Conservation (phyloP, 306 rosid species). For the Rosa rugosa region DNA sequence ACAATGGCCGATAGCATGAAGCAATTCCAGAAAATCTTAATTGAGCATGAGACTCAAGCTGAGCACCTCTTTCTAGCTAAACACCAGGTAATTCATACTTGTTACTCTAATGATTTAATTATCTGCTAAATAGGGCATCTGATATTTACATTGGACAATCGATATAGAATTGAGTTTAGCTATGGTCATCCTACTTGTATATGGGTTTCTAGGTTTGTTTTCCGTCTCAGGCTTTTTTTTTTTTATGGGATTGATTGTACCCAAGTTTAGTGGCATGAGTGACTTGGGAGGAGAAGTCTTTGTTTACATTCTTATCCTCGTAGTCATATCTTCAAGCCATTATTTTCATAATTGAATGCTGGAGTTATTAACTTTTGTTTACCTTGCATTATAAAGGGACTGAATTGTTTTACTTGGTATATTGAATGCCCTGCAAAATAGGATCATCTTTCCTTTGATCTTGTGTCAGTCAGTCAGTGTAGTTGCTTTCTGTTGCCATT, state of each 20-base stretch:
- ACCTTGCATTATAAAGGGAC: too few relatives aligned
- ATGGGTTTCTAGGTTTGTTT: neutral
- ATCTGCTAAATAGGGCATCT: too few relatives aligned
- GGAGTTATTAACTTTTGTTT: too few relatives aligned
- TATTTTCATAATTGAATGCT: too few relatives aligned
- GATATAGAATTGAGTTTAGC: neutral
- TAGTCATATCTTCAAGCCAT: too few relatives aligned
- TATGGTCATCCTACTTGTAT: too few relatives aligned
- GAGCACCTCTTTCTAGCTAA: conserved; percentile 80
- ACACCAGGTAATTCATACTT: conserved; percentile 42
- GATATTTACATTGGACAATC: neutral
- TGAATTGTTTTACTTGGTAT: neutral
- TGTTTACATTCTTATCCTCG: neutral
- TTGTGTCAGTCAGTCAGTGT: neutral
- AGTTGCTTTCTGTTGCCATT: neutral
- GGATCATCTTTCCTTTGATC: neutral
- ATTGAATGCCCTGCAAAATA: neutral
- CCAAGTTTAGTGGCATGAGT: too few relatives aligned
- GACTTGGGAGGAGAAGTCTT: too few relatives aligned
- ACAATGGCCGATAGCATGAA: conserved; percentile 58
- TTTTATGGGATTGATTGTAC: neutral
- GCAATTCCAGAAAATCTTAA: conserved; percentile 45
- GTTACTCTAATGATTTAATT: neutral
- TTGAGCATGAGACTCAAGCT: conserved; percentile 70
- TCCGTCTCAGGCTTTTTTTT: neutral